These are phyloP conservation scores for Cyphellophora attinorum DNA, from an alignment of 2,329 filamentous ascomycete species.

Conservation along the genomic window DNA sequence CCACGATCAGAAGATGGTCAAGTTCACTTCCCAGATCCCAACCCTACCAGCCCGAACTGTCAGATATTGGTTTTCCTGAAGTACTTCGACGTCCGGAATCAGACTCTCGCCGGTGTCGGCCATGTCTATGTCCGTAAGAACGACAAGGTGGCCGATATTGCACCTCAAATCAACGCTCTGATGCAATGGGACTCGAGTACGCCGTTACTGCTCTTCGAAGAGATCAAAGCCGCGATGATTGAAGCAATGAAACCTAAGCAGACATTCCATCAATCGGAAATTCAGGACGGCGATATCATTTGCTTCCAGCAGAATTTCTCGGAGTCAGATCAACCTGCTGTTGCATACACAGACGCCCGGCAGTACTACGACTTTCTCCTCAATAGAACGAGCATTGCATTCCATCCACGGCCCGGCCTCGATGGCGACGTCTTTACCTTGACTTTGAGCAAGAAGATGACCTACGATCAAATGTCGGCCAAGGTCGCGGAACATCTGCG, in stretches of 20 bases:
- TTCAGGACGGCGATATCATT: conserved; percentile 94
- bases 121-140: conserved; percentile 81
- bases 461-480: conserved; percentile 75
- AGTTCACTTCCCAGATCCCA: conserved; percentile 52
- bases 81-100: conserved; percentile 71
- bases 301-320: conserved; percentile 69
- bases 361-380: conserved; percentile 90
- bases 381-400: conserved; percentile 70
- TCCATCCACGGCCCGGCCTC: conserved; percentile 51
- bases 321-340: conserved; percentile 28
- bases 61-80: conserved; percentile 84
- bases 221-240: conserved; percentile 98
- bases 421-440: conserved; percentile 62
- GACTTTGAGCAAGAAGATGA: conserved; percentile 76
- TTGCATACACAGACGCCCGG: conserved; percentile 57
- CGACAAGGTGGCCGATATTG: conserved; percentile 78
- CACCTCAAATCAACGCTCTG: conserved; percentile 64
- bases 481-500: conserved; percentile 71
- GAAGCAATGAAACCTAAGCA: conserved; percentile 87
- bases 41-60: conserved; percentile 27
- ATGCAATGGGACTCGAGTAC: conserved; percentile 81
- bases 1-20: conserved; percentile 61
- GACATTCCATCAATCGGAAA: conserved; percentile 79
- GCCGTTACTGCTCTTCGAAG: conserved; percentile 71
- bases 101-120: conserved; percentile 65